Conservation (phyloP, 2,329 filamentous ascomycete genomes). For the Aspergillus ustus region DNA sequence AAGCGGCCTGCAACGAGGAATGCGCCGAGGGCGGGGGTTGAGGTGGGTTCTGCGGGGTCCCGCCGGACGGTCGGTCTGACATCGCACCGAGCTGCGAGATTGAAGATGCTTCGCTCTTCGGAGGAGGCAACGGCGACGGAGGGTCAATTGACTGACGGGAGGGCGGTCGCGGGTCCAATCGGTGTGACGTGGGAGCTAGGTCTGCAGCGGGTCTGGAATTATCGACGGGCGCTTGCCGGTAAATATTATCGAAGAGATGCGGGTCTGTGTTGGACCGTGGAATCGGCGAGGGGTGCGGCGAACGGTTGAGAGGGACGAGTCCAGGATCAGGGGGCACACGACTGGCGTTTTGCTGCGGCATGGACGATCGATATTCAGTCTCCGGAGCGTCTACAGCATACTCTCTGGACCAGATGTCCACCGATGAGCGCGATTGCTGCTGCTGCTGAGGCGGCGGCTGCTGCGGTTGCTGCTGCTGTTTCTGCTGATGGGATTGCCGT, state of each 20-base stretch:
- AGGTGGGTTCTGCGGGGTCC: conserved; percentile 16
- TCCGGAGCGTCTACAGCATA: conserved; percentile 24
- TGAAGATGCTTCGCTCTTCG: conserved; percentile 18
- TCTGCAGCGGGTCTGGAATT: conserved; percentile 20
- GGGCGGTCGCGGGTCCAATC: conserved; percentile 24
- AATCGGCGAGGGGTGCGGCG: conserved; percentile 23
- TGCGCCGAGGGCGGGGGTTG: conserved; percentile 30
- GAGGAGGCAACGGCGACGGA: conserved; percentile 26
- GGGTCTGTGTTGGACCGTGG: conserved; percentile 36
- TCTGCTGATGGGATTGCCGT: conserved; percentile 15
- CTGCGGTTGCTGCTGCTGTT: conserved; percentile 10
- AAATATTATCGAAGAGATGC: conserved; percentile 25
- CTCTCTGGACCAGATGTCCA: conserved; percentile 23
- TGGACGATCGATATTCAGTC: conserved; percentile 18
- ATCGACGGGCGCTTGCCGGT: conserved; percentile 30
- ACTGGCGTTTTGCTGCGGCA: conserved; percentile 27
- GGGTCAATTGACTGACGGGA: conserved; percentile 29
- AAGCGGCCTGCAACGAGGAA: conserved; percentile 34
- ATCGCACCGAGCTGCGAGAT: conserved; percentile 22
- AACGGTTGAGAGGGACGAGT: conserved; percentile 19
- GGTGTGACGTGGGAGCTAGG: conserved; percentile 18
- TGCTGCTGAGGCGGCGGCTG: conserved; percentile 24
- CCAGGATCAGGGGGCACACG: conserved; percentile 19
- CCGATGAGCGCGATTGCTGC: conserved; percentile 19
- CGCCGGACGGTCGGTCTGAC: conserved; percentile 25